These are phyloP conservation scores for Paxillus involutus DNA, from an alignment of 768 basidiomycete genomes.

Conservation along the genomic window DNA sequence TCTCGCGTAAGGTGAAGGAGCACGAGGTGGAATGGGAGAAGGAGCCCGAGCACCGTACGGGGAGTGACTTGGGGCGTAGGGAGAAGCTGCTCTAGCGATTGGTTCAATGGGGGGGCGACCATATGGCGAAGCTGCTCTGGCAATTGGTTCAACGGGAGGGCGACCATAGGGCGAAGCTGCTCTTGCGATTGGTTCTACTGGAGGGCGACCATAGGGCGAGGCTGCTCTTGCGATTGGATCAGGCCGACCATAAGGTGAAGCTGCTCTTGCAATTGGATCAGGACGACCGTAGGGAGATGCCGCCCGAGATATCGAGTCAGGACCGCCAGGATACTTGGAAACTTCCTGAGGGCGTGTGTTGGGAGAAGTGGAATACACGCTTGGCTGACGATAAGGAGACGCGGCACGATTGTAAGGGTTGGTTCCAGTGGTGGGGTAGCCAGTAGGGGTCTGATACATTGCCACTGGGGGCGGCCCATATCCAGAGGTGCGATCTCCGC, in stretches of 20 bases:
- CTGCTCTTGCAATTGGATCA: constrained; percentile 2
- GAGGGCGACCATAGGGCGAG: constrained; percentile 35
- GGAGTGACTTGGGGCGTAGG: constrained; percentile 25
- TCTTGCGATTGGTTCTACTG: constrained; percentile 42
- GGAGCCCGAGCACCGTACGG: constrained; percentile 28
- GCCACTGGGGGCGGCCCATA: constrained; percentile 28
- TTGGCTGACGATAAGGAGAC: constrained; percentile 32
- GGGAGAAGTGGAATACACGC: constrained; percentile 43
- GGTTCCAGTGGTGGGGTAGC: constrained; percentile 29
- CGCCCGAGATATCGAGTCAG: constrained; percentile 30
- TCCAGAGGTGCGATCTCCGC: constrained; percentile 28
- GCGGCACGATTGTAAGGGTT: constrained; percentile 32
- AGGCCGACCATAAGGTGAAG: constrained; percentile 34
- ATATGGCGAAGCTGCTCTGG: constrained; percentile 33
- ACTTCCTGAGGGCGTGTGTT: constrained; percentile 49
- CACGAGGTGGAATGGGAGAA: constrained; percentile 28
- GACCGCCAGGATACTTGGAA: constrained; percentile 27
- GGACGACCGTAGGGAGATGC: constrained; percentile 37
- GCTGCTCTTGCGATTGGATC: constrained; percentile 41
- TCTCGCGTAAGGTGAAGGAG: constrained; percentile 18
- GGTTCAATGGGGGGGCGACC: constrained; percentile 37
- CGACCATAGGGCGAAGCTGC: constrained; percentile 31
- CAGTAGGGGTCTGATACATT: constrained; percentile 19
- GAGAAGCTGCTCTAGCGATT: constrained; percentile 39
- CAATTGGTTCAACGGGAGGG: constrained; percentile 42